A percentile compares a stretch with the other conserved stretches of the same genome.
These are phyloP conservation scores for Suhomyces panamericanus DNA, from an alignment of 1,139 yeast genomes.

Conservation along the genomic window DNA sequence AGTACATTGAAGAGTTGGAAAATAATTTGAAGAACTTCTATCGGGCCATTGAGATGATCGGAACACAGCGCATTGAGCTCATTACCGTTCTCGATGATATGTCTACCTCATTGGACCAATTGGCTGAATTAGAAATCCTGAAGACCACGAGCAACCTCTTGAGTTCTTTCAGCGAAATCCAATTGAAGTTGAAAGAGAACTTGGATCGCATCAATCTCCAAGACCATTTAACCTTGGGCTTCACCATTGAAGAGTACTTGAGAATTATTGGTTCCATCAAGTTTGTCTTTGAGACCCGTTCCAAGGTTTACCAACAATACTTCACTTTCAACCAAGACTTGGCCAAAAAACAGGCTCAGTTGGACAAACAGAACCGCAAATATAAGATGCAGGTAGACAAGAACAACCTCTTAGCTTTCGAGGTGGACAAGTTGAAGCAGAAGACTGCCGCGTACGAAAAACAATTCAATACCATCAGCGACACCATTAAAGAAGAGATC, in stretches of 20 bases:
- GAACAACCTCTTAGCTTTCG: conserved; percentile 52
- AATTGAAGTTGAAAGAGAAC: conserved; percentile 68
- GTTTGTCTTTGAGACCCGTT: conserved; percentile 72
- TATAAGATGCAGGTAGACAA: conserved; percentile 67
- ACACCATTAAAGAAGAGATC: conserved; percentile 67
- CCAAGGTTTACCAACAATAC: conserved; percentile 63
- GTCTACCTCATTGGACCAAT: conserved; percentile 63
- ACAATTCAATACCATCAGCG: conserved; percentile 61
- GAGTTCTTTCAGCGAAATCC: conserved; percentile 65
- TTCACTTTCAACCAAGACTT: conserved; percentile 48
- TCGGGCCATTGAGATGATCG: conserved; percentile 72
- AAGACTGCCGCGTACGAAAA: conserved; percentile 58
- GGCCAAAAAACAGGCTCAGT: conserved; percentile 45
- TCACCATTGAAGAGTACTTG: conserved; percentile 84
- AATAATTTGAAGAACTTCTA: conserved; percentile 67
- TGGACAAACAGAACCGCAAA: conserved; percentile 57
- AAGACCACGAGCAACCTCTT: conserved; percentile 60
- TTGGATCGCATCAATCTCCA: conserved; percentile 80
- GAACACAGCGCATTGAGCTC: conserved; percentile 74
- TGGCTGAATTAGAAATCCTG: conserved; percentile 77
- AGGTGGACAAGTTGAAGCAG: conserved; percentile 57
- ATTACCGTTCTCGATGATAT: conserved; percentile 46
- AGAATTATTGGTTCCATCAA: conserved; percentile 77
- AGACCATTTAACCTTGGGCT: conserved; percentile 83
- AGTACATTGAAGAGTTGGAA: conserved; percentile 72